phyloP scores from a whole-genome alignment of 116 monocot genomes.

The Iris pallida region DNA sequence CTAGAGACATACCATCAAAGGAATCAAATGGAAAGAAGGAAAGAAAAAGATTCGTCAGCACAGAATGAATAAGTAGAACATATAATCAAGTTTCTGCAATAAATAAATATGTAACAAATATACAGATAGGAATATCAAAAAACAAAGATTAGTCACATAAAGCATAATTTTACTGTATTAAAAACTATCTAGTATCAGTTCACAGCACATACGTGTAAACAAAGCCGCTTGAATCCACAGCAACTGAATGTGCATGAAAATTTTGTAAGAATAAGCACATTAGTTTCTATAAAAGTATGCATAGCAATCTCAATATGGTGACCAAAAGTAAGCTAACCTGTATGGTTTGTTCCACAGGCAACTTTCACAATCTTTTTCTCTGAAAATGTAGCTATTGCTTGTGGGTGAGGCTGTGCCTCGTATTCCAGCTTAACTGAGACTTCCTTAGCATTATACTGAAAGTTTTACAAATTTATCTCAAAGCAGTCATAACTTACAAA shows the following conservation, averaged over 20 bases:
- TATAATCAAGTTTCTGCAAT: neutral
- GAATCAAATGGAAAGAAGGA: too few species aligned
- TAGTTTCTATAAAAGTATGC: neutral
- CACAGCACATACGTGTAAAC: conserved; percentile 90
- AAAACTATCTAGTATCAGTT: neutral
- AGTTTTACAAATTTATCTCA: neutral
- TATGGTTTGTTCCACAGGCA: conserved; percentile 98
- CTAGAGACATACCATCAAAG: conserved; percentile 32
- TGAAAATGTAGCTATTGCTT: conserved; percentile 69
- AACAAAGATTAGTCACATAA: neutral
- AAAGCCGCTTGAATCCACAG: conserved; percentile 89
- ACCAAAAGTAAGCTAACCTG: conserved; percentile 51
- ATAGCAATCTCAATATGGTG: neutral
- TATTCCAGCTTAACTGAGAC: conserved; percentile 77
- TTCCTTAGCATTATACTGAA: conserved; percentile 93
- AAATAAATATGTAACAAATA: neutral
- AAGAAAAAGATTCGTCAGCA: too few species aligned
- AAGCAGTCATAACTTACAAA: too few species aligned
- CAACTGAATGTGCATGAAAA: conserved; percentile 50
- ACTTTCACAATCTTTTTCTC: conserved; percentile 81
- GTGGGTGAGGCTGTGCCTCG: conserved; percentile 89
- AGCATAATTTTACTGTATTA: neutral
- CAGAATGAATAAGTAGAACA: too few species aligned
- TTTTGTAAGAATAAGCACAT: conserved; percentile 6
- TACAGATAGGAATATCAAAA: neutral